These are phyloP conservation scores for Aegilops longissima DNA, from an alignment of 176 grass and related monocot genomes.

Conservation along the genomic window DNA sequence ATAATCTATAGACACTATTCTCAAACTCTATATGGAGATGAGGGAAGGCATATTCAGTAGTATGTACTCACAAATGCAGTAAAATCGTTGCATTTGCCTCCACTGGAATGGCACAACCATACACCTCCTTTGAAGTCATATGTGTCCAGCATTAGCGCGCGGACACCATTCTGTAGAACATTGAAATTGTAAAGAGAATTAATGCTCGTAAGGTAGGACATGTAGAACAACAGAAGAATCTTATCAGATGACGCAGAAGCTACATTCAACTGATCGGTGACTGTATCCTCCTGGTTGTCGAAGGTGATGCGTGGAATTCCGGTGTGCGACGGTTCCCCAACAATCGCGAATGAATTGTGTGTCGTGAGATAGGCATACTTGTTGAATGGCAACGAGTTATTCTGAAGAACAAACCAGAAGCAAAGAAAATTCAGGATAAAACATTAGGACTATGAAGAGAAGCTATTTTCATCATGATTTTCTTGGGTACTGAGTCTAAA, in stretches of 20 bases:
- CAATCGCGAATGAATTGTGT: slow-evolving; percentile 81
- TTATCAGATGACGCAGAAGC: background rate
- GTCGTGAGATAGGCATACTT: slow-evolving; percentile 97
- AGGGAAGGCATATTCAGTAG: background rate
- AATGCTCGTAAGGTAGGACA: background rate
- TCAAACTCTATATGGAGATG: background rate
- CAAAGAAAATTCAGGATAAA: slow-evolving; percentile 5
- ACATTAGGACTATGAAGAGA: background rate
- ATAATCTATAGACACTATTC: background rate
- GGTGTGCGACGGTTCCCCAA: slow-evolving; percentile 86
- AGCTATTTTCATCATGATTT: background rate
- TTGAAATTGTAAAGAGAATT: background rate
- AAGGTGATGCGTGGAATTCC: slow-evolving; percentile 84
- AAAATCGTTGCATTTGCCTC: slow-evolving; percentile 80
- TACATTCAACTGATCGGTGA: slow-evolving; percentile 87
- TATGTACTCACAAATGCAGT: slow-evolving; percentile 86
- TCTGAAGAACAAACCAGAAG: slow-evolving; percentile 47
- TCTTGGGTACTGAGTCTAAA: background rate
- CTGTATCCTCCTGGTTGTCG: slow-evolving; percentile 79
- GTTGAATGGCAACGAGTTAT: slow-evolving; percentile 92
- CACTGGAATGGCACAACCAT: slow-evolving; percentile 86
- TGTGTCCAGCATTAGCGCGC: slow-evolving; percentile 86
- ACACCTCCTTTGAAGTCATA: slow-evolving; percentile 87
- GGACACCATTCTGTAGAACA: slow-evolving; percentile 68
- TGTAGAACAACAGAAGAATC: background rate